These are phyloP conservation scores for Fusarium hainanense DNA, from an alignment of 2,329 filamentous ascomycete genomes.

Conservation along the genomic window DNA sequence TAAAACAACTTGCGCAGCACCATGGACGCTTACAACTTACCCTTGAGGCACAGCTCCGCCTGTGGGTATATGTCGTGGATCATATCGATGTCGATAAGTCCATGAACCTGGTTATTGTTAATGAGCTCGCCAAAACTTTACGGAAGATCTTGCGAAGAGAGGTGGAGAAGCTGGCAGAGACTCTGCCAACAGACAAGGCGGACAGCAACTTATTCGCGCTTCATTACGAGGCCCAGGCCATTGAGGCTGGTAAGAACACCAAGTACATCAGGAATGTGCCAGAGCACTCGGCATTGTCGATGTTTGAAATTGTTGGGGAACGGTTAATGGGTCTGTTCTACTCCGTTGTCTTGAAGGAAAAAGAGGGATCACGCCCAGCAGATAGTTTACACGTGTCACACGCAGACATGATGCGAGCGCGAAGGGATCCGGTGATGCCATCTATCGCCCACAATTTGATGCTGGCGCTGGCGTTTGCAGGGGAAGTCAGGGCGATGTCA, in stretches of 20 bases:
- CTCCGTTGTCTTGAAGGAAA: conserved; percentile 44
- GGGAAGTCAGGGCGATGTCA: conserved; percentile 68
- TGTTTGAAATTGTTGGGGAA: conserved; percentile 37
- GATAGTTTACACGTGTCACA: conserved; percentile 41
- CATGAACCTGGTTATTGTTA: conserved; percentile 39
- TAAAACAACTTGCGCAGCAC: conserved; percentile 50
- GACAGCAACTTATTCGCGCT: conserved; percentile 22
- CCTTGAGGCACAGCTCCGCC: conserved; percentile 46
- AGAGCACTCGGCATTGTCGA: conserved; percentile 14
- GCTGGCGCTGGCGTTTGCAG: conserved; percentile 69
- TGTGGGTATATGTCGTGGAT: conserved; percentile 45
- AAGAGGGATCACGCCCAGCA: conserved; percentile 31
- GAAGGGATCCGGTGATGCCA: conserved; percentile 50
- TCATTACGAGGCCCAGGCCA: conserved; percentile 32
- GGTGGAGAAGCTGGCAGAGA: conserved; percentile 34
- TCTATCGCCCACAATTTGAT: conserved; percentile 68
- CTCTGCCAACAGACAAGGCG: conserved; percentile 25
- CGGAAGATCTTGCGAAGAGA: conserved; percentile 46
- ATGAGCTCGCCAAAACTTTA: conserved; percentile 41
- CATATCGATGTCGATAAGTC: conserved; percentile 43
- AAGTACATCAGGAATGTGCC: conserved; percentile 4
- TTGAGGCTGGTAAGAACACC: conserved; percentile 12
- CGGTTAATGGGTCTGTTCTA: conserved; percentile 47
- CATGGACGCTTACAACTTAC: conserved; percentile 45
- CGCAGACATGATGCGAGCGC: conserved; percentile 50